Evolutionary conservation across 257 asterid genomes (phyloP), one percentile per base, ranked within the genome.

Genomic region (Petrea volubilis): DNA sequence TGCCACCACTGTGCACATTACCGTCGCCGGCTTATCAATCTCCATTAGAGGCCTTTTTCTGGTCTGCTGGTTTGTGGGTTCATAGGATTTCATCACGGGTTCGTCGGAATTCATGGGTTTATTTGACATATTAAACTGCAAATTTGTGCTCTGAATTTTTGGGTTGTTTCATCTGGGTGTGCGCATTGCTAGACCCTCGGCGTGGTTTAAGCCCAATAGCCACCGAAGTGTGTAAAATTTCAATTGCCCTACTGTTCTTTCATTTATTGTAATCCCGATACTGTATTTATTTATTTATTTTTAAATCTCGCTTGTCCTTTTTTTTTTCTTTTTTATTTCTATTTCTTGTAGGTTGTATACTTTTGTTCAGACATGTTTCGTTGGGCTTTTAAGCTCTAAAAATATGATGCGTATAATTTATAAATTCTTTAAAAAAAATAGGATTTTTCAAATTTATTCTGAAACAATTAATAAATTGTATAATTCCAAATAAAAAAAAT

Each of bases 1-100:
- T 28, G 91, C 89, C 44, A 88, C 96, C 41, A 90, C 78, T 6
- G 91, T 71, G 86, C 94, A 84, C 13, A 70, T 25, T 25, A 80
- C 23, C 11, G 88, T 53, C 25, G 81, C 50, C 72, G 96, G 90
- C 9, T 65, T 71, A 47, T 81, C 86, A 51, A 58, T 76, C 73
- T 80, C 96, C 60, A 28, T 10, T 2, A 78, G 17, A 51, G 83
- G 71, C 73, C 90, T 80, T 71, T 85, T 85, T 55, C 81, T 78
- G 33, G 52, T 44, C 57, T 31, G 69, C 61, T 58, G 84, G 62
- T 14, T 71, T 4, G 7, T 25, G 10, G 70, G 40, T 28, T 58
- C 73, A 1, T 73, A 75, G 7, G 43, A 38, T 4, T 38, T 38
- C 11, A 12, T 12, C 6, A 38, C 43, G 10, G 69, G 31, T 28